Percentiles rank a stretch among this genome's conserved stretches.
These are phyloP conservation scores for Colletotrichum camelliae DNA, from an alignment of 2,329 filamentous ascomycete genomes.

Conservation along the genomic window DNA sequence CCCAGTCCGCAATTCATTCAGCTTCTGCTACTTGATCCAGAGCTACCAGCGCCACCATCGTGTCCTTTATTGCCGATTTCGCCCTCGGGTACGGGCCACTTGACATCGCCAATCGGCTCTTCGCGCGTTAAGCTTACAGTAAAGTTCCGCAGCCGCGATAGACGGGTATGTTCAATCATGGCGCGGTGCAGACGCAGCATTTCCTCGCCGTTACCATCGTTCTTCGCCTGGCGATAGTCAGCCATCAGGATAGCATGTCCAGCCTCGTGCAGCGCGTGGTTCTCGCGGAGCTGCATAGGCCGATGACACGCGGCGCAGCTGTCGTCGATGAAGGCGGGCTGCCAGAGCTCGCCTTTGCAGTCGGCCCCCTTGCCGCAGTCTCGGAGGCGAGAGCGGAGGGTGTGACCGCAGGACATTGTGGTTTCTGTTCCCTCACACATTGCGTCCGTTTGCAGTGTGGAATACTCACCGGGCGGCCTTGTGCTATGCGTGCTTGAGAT, in stretches of 20 bases:
- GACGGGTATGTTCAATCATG: slow-evolving; percentile 20
- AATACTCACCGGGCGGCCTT: neutral
- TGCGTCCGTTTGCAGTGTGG: neutral
- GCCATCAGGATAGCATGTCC: slow-evolving; percentile 30
- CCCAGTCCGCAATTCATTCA: neutral
- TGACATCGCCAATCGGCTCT: neutral
- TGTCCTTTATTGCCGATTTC: neutral
- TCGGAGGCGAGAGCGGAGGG: slow-evolving; percentile 21
- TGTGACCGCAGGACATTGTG: slow-evolving; percentile 31
- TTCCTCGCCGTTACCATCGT: slow-evolving; percentile 22
- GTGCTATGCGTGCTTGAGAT: neutral
- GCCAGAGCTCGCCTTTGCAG: neutral
- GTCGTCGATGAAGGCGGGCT: slow-evolving; percentile 32
- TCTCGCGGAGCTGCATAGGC: slow-evolving; percentile 24
- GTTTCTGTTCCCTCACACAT: slow-evolving; percentile 30
- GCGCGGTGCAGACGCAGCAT: slow-evolving; percentile 28
- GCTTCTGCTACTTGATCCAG: neutral
- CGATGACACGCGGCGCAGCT: slow-evolving; percentile 44
- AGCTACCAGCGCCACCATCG: neutral
- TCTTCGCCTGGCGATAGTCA: slow-evolving; percentile 30
- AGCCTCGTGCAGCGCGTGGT: slow-evolving; percentile 31
- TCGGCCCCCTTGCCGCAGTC: slow-evolving; percentile 11
- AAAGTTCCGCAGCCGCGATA: slow-evolving; percentile 7
- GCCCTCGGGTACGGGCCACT: neutral
- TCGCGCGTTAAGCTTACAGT: slow-evolving; percentile 1